Evolutionary conservation across 2,329 filamentous ascomycete species (phyloP).

Genomic region (Chalara sp.): DNA sequence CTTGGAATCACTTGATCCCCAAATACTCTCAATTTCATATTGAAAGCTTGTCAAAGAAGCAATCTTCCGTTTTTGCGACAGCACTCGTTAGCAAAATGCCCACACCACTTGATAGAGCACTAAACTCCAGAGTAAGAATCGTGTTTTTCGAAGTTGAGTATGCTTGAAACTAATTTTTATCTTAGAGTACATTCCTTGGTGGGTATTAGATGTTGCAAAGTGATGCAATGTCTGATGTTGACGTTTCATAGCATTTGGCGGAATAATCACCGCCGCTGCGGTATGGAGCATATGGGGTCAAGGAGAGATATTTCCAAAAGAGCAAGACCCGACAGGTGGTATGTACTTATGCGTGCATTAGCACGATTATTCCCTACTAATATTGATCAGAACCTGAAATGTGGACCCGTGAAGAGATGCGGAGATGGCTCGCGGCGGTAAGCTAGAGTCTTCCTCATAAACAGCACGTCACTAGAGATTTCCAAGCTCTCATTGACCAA

Average conservation of each 20-base stretch:
- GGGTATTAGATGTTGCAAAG: conserved; percentile 13
- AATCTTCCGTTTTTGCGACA: background rate
- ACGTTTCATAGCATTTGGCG: conserved; percentile 60
- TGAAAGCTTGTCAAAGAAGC: background rate
- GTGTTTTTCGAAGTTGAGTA: background rate
- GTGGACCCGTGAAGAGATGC: conserved; percentile 78
- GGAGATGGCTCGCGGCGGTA: conserved; percentile 75
- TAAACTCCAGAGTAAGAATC: conserved; percentile 59
- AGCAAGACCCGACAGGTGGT: conserved; percentile 71
- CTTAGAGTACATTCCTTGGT: conserved; percentile 65
- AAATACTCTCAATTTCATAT: background rate
- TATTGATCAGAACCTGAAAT: conserved; percentile 46
- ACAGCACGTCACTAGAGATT: background rate
- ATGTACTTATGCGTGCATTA: conserved; percentile 23
- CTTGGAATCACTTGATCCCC: background rate
- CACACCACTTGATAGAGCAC: conserved; percentile 59
- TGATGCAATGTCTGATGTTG: background rate
- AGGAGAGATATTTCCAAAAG: conserved; percentile 67
- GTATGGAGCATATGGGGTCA: conserved; percentile 77
- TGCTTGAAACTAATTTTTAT: conserved; percentile 2
- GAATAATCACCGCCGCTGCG: conserved; percentile 73
- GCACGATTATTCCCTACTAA: conserved; percentile 4
- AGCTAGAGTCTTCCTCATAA: conserved; percentile 24
- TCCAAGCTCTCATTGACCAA: background rate
- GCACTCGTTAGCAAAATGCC: conserved; percentile 62